Evolutionary conservation across 768 basidiomycete species (phyloP).

Genomic region (Serendipita sp.): DNA sequence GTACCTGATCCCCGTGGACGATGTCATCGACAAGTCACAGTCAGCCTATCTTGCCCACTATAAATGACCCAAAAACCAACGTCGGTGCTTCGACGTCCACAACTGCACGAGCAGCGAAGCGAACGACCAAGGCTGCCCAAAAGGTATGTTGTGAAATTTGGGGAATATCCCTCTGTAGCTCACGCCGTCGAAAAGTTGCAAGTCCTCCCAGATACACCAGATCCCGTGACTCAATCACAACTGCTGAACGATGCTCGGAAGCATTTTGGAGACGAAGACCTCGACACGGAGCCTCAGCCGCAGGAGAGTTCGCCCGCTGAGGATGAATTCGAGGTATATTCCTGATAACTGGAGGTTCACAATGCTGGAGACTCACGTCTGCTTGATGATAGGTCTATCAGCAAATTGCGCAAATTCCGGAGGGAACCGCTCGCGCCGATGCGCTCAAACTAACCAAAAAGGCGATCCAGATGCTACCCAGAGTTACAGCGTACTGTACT

Average conservation of each 20-base stretch:
- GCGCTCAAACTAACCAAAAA: conserved; percentile 82
- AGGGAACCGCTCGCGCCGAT: conserved; percentile 83
- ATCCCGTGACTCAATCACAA: conserved; percentile 24
- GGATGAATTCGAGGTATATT: conserved; percentile 39
- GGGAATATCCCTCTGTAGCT: not conserved
- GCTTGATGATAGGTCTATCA: conserved; percentile 54
- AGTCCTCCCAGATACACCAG: conserved; percentile 73
- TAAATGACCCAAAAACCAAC: not conserved
- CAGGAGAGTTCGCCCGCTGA: conserved; percentile 33
- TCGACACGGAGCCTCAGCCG: conserved; percentile 47
- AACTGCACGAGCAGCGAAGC: not conserved
- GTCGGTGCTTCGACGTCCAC: not conserved
- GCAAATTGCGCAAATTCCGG: conserved; percentile 84
- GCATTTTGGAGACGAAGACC: conserved; percentile 48
- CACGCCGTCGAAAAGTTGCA: conserved; percentile 49
- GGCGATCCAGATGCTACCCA: conserved; percentile 77
- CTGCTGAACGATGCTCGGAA: conserved; percentile 30
- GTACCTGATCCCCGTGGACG: not conserved
- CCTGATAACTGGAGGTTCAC: not conserved
- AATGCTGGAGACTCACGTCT: not conserved
- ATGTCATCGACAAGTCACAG: not conserved
- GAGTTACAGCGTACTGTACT: conserved; percentile 94
- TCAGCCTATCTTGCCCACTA: not conserved
- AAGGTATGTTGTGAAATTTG: not conserved
- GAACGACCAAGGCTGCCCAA: not conserved